These are phyloP conservation scores for Dothidotthia symphoricarpi DNA, from an alignment of 2,329 filamentous ascomycete species.

Conservation along the genomic window DNA sequence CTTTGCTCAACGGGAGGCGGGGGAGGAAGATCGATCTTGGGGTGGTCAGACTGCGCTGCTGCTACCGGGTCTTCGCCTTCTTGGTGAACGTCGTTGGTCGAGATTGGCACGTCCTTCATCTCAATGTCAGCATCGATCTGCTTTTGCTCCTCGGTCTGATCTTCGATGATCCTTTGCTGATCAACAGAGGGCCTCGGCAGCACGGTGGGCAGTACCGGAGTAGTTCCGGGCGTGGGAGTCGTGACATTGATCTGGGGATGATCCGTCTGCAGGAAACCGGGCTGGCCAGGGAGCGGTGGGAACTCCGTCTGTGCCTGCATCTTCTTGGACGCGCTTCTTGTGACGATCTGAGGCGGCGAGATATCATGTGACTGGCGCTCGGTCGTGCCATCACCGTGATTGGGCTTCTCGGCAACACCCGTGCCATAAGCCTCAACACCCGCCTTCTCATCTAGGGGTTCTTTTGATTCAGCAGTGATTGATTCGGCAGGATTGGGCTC, in stretches of 20 bases:
- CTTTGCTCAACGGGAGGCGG: constrained; percentile 54
- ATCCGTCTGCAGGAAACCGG: constrained; percentile 33
- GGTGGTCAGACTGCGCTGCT: constrained; percentile 28
- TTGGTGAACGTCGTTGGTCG: constrained; percentile 51
- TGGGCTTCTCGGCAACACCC: constrained; percentile 25
- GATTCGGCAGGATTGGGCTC: constrained; percentile 44
- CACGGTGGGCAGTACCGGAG: constrained; percentile 25
- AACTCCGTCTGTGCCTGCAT: constrained; percentile 31
- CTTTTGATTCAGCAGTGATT: constrained; percentile 47
- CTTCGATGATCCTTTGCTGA: constrained; percentile 46
- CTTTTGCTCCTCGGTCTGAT: constrained; percentile 51
- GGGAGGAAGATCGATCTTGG: constrained; percentile 54
- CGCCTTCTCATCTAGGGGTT: constrained; percentile 47
- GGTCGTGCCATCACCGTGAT: constrained; percentile 20
- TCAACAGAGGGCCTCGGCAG: constrained; percentile 37
- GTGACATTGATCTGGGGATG: constrained; percentile 45
- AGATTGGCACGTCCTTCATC: constrained; percentile 62
- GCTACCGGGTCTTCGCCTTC: constrained; percentile 27
- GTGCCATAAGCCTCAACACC: constrained; percentile 24
- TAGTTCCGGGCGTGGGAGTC: constrained; percentile 47
- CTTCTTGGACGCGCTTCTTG: constrained; percentile 35
- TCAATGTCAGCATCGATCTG: constrained; percentile 57
- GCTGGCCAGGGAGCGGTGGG: constrained; percentile 34
- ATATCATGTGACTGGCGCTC: constrained; percentile 22
- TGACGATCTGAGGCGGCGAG: constrained; percentile 26